Evolutionary conservation across 352 stramenopile genomes (phyloP).

Genomic region (Globisporangium parvum): DNA sequence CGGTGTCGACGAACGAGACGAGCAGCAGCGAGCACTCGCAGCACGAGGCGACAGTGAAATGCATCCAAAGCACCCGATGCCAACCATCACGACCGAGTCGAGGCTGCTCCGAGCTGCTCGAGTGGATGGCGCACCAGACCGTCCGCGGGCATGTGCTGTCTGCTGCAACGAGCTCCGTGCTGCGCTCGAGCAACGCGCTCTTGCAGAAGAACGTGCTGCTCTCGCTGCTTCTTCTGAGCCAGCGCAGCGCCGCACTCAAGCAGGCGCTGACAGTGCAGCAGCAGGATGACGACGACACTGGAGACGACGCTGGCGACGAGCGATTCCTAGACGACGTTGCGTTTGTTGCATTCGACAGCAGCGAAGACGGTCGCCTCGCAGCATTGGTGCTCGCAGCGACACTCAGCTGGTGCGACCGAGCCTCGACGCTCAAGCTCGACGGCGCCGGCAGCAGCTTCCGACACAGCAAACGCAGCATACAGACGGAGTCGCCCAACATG

Average conservation of each 20-base stretch:
- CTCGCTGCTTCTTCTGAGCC: slow-evolving; percentile 4
- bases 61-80: too few species aligned
- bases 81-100: too few species aligned
- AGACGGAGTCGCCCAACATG: not conserved
- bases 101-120: not conserved
- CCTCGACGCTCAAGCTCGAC: slow-evolving; percentile 7
- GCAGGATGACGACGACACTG: not conserved
- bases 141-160: not conserved
- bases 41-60: too few species aligned
- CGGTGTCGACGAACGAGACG: not conserved
- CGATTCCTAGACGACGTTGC: slow-evolving; percentile 7
- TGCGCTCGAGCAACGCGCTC: slow-evolving; percentile 12
- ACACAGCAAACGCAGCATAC: not conserved
- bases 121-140: slow-evolving; percentile 6
- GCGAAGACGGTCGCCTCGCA: slow-evolving; percentile 7
- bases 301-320: not conserved
- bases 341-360: slow-evolving; percentile 1
- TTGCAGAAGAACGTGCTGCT: slow-evolving; percentile 13
- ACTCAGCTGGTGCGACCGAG: slow-evolving; percentile 9
- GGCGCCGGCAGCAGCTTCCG: slow-evolving; percentile 5
- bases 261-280: not conserved
- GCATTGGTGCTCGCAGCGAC: slow-evolving; percentile 5
- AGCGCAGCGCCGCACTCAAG: not conserved
- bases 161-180: slow-evolving; percentile 1
- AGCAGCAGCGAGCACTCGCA: too few species aligned